A percentile compares a stretch with the other conserved stretches of the same genome.
phyloP scores from a whole-genome alignment of 2,329 filamentous ascomycete species.

The Cladophialophora chaetospira region DNA sequence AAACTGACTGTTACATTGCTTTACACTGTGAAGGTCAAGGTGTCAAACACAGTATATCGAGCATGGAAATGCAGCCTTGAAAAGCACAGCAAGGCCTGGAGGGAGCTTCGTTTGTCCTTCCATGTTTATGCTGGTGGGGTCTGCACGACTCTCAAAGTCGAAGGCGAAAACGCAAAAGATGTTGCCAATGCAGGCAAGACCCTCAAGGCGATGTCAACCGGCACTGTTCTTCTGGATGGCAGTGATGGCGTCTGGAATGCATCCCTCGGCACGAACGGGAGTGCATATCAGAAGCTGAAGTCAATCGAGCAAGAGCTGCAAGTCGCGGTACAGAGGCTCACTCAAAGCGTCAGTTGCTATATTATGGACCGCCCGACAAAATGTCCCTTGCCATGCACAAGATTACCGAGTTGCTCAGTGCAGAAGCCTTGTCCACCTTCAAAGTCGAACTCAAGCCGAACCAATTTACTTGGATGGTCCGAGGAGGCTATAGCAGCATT shows the following conservation, averaged over 20 bases:
- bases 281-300: conserved; percentile 31
- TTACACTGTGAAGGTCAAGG: conserved; percentile 43
- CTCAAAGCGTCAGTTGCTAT: conserved; percentile 31
- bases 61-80: conserved; percentile 38
- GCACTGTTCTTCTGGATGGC: conserved; percentile 6
- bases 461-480: conserved; percentile 29
- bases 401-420: conserved; percentile 25
- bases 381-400: conserved; percentile 22
- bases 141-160: conserved; percentile 43
- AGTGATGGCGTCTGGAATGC: background rate
- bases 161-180: conserved; percentile 34
- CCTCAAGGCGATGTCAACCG: conserved; percentile 11
- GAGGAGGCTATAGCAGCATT: conserved; percentile 30
- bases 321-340: conserved; percentile 32
- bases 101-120: conserved; percentile 32
- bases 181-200: conserved; percentile 5
- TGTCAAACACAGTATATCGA: conserved; percentile 40
- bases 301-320: conserved; percentile 30
- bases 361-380: conserved; percentile 32
- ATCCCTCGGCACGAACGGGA: conserved; percentile 28
- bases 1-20: conserved; percentile 45
- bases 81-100: conserved; percentile 37
- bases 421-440: conserved; percentile 20
- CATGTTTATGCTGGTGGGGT: conserved; percentile 33
- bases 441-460: conserved; percentile 24